Percentiles rank a stretch among this genome's conserved stretches.
phyloP scores from a whole-genome alignment of 139 green algal species.

The Nannochloris sp. region DNA sequence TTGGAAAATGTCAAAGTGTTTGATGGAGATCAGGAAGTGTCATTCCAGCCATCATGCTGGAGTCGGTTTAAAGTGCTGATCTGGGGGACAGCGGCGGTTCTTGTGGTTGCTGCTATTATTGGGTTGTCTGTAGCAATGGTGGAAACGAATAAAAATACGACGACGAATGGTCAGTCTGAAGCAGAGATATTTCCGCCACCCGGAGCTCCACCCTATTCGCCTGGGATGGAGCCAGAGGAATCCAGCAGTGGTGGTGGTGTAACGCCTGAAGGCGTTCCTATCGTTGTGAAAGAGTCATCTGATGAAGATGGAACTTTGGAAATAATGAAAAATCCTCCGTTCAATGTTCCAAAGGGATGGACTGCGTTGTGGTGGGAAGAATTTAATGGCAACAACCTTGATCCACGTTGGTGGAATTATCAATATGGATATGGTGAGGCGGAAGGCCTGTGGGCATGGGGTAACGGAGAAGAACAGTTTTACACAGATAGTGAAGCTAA shows the following conservation, averaged over 20 bases:
- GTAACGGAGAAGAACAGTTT: slow-evolving; percentile 24
- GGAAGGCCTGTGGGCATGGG: slow-evolving; percentile 24
- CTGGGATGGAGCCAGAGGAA: too few relatives aligned
- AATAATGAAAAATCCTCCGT: slow-evolving; percentile 6
- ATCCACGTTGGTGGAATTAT: slow-evolving; percentile 14
- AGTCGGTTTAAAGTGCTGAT: slow-evolving; percentile 19
- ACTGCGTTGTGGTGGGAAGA: slow-evolving; percentile 20
- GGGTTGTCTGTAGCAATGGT: slow-evolving; percentile 17
- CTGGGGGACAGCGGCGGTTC: slow-evolving; percentile 2
- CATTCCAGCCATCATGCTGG: slow-evolving; percentile 5
- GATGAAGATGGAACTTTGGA: slow-evolving; percentile 2
- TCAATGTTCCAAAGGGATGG: background rate
- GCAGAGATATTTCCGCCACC: too few relatives aligned
- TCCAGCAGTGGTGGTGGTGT: too few relatives aligned
- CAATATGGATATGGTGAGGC: slow-evolving; percentile 15
- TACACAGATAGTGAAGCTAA: slow-evolving; percentile 23
- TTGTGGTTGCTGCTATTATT: slow-evolving; percentile 11
- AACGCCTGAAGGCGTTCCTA: background rate
- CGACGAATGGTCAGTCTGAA: background rate
- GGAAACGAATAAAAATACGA: background rate
- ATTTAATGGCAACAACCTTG: slow-evolving; percentile 14
- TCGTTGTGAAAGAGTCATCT: background rate
- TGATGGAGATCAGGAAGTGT: background rate
- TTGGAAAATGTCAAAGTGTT: slow-evolving; percentile 1
- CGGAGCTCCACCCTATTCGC: too few relatives aligned